phyloP scores from a whole-genome alignment of 805 yeast genomes.

The Lipomyces japonicus region DNA sequence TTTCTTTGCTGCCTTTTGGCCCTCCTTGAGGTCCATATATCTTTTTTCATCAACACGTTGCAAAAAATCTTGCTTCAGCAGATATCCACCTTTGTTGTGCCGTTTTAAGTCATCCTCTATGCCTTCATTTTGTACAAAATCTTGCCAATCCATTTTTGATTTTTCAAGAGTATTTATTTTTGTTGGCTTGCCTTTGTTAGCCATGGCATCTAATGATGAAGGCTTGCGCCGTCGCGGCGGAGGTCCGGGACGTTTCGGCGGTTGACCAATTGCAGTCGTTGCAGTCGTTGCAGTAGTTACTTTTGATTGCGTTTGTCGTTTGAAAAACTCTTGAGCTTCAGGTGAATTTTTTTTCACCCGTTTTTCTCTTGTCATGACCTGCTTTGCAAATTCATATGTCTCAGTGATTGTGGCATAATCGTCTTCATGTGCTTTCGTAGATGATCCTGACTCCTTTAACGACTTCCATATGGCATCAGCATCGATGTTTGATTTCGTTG shows the following conservation, averaged over 20 bases:
- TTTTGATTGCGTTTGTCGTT: conserved; percentile 33
- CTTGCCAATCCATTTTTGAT: conserved; percentile 91
- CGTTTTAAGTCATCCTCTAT: conserved; percentile 75
- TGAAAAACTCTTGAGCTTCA: conserved; percentile 78
- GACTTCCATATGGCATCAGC: conserved; percentile 28
- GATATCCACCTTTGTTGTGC: conserved; percentile 83
- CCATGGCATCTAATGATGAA: conserved; percentile 21
- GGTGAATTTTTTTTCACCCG: conserved; percentile 73
- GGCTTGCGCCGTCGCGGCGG: conserved; percentile 12
- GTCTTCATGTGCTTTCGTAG: conserved; percentile 30
- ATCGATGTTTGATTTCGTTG: conserved; percentile 22
- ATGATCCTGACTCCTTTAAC: conserved; percentile 8
- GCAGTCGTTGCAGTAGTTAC: neutral
- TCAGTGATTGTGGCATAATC: conserved; percentile 68
- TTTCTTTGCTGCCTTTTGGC: conserved; percentile 32
- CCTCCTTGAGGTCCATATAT: conserved; percentile 49
- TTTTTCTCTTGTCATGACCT: conserved; percentile 69
- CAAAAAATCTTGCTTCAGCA: conserved; percentile 88
- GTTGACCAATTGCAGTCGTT: conserved; percentile 33
- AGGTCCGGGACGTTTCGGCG: neutral
- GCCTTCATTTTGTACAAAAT: conserved; percentile 82
- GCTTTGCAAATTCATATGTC: conserved; percentile 87
- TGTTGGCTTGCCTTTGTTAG: conserved; percentile 47
- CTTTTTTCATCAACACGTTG: conserved; percentile 62
- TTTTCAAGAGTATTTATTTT: conserved; percentile 90